phyloP scores from a whole-genome alignment of 1,139 yeast species.

The Barnettozyma hawaiiensis region DNA sequence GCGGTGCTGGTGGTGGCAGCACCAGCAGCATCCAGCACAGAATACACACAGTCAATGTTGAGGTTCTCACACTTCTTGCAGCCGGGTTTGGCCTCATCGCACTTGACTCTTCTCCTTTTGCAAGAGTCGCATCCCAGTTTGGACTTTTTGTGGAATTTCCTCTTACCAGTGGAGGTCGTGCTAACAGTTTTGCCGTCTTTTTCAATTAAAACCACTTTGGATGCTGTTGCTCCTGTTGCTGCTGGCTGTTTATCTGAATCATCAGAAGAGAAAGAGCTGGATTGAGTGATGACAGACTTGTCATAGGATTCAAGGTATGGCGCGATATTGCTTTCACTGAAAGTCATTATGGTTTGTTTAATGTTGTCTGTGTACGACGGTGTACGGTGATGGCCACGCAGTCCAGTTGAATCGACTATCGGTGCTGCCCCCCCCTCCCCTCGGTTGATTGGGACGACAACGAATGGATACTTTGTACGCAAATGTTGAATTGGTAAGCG shows the following conservation, averaged over 20 bases:
- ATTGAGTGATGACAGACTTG: slow-evolving; percentile 1
- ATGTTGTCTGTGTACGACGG: not conserved
- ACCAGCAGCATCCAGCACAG: slow-evolving; percentile 18
- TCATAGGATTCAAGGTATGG: slow-evolving; percentile 14
- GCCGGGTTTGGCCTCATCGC: slow-evolving; percentile 80
- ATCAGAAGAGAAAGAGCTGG: not conserved
- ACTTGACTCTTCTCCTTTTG: slow-evolving; percentile 81
- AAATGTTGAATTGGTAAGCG: not conserved
- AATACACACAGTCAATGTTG: slow-evolving; percentile 69
- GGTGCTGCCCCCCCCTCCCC: no score
- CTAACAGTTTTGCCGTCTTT: slow-evolving; percentile 35
- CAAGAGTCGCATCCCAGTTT: slow-evolving; percentile 87
- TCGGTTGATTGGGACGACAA: not conserved
- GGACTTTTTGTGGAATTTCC: slow-evolving; percentile 82
- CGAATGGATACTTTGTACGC: not conserved
- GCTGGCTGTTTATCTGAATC: not conserved
- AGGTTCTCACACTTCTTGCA: slow-evolving; percentile 76
- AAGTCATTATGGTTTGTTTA: slow-evolving; percentile 3
- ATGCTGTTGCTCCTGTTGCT: slow-evolving; percentile 2
- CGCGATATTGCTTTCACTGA: slow-evolving; percentile 10
- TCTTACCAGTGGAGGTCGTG: slow-evolving; percentile 40
- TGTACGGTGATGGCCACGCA: no score
- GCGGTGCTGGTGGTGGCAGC: slow-evolving; percentile 5
- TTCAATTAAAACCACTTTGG: slow-evolving; percentile 27
- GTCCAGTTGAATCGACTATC: slow-evolving; percentile 24